Base-by-base conservation (phyloP, 176 grass and related monocot genomes). In the Poa annua region DNA sequence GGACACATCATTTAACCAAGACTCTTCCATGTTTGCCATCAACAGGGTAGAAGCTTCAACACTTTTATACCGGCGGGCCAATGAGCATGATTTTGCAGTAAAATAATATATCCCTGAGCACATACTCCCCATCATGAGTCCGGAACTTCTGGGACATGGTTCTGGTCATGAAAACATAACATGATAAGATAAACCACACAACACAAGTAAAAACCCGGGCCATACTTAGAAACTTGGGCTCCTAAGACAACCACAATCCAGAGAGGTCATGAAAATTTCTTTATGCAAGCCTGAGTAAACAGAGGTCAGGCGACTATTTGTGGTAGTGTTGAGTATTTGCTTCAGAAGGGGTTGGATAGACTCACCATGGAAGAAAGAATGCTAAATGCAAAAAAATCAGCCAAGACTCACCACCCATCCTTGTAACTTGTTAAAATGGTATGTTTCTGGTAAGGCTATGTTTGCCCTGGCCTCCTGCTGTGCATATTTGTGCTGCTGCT, bases 41-140 rank as follows among this genome's bases (percentile, higher is more conserved):
- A 85, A 96, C 93, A 99, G 96, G 96, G 93, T 96, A 49, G 96
- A 99, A 80, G 96, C 96, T 60, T 99, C 96, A 61, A 86, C 96
- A 39, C 91, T 99, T 34, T 33, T 99, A 59, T 99, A 96, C 70
- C 83, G 93, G 45, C 93, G 87, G 0, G 96, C 91, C 51, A 92
- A 85, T 34, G 96, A 99, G 81, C 67, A 78, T 1, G 91, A 96
- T 76, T 99, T 92, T 81, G 67, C 86, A 22, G 93, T 99, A 83
- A 89, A 87, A 83, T 90, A 87, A 80, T 9, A 47, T 57, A 41
- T 8, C 7, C 19, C 68, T n/a, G 50, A 80, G 60, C 51, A 80
- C 48, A 14, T 26, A 22, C 41, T 66, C 57, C 42, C 68, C 74
- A 83, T 60, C 68, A 36, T 32, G 39, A 52, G 42, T 35, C 41